Evolutionary conservation across 176 grass and related monocot species (phyloP).

Genomic region (Zizania latifolia): DNA sequence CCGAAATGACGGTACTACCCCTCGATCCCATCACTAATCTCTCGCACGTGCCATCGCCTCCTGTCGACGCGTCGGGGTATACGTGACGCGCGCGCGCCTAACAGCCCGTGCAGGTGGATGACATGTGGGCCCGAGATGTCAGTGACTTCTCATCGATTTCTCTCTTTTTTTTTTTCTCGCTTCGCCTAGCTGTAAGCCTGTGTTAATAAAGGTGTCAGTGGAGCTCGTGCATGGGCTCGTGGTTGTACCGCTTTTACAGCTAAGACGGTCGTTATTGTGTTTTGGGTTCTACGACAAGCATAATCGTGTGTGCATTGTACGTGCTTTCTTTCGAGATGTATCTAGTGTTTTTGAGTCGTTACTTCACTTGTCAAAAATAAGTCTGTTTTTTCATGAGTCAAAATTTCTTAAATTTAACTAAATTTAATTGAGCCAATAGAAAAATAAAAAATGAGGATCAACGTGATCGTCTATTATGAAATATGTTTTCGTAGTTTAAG

Average conservation of each 20-base stretch:
- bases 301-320: neutral
- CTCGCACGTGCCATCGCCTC: neutral
- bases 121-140: neutral
- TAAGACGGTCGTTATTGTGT: neutral
- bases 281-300: neutral
- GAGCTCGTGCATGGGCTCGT: neutral
- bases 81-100: neutral
- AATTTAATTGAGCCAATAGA: too few relatives aligned
- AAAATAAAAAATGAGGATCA: too few relatives aligned
- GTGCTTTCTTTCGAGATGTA: neutral
- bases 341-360: neutral
- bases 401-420: too few relatives aligned
- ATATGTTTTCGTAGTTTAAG: too few relatives aligned
- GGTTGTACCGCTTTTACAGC: slow-evolving; percentile 9
- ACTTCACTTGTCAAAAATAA: too few relatives aligned
- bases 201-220: neutral
- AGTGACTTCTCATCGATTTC: neutral
- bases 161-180: neutral
- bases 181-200: neutral
- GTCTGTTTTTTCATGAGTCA: too few relatives aligned
- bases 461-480: too few relatives aligned
- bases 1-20: neutral
- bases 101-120: neutral
- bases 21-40: fast-evolving
- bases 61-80: neutral